A percentile compares a stretch with the other conserved stretches of the same genome.
These are phyloP conservation scores for Annona squamosa DNA, from an alignment of 164 flowering plant genomes.

Conservation along the genomic window DNA sequence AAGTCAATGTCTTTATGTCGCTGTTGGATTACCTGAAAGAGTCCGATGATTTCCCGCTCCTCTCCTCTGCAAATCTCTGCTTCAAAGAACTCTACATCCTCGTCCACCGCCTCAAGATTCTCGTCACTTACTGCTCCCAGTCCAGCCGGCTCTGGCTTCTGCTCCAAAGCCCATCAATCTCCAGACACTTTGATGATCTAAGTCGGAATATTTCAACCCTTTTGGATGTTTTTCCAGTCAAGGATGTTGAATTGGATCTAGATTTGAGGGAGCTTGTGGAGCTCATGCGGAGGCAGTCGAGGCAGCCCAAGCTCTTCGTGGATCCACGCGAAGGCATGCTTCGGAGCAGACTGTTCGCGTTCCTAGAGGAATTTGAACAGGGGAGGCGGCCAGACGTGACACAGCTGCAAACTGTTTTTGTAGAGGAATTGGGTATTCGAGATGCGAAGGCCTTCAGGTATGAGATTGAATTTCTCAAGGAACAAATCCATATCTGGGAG, in stretches of 20 bases:
- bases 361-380: constrained; percentile 57
- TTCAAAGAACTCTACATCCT: constrained; percentile 72
- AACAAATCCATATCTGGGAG: constrained; percentile 61
- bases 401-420: constrained; percentile 42
- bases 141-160: constrained; percentile 75
- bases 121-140: constrained; percentile 60
- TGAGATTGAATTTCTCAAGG: constrained; percentile 89
- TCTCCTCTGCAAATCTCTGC: constrained; percentile 52
- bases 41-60: constrained; percentile 9
- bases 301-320: constrained; percentile 41
- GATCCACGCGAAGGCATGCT: constrained; percentile 55
- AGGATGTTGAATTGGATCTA: constrained; percentile 41
- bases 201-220: constrained; percentile 71
- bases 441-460: constrained; percentile 43
- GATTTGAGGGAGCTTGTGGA: constrained; percentile 64
- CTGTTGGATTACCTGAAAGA: constrained; percentile 38
- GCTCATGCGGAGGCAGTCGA: constrained; percentile 52
- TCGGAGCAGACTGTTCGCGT: constrained; percentile 35
- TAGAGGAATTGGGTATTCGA: constrained; percentile 42
- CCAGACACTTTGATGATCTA: constrained; percentile 75
- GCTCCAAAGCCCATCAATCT: constrained; percentile 62
- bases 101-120: constrained; percentile 51
- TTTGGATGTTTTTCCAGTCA: constrained; percentile 72
- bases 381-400: constrained; percentile 37
- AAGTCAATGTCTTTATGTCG: constrained; percentile 45